Conservation (phyloP, 352 stramenopile genomes). For the Pythium phragmiticola region DNA sequence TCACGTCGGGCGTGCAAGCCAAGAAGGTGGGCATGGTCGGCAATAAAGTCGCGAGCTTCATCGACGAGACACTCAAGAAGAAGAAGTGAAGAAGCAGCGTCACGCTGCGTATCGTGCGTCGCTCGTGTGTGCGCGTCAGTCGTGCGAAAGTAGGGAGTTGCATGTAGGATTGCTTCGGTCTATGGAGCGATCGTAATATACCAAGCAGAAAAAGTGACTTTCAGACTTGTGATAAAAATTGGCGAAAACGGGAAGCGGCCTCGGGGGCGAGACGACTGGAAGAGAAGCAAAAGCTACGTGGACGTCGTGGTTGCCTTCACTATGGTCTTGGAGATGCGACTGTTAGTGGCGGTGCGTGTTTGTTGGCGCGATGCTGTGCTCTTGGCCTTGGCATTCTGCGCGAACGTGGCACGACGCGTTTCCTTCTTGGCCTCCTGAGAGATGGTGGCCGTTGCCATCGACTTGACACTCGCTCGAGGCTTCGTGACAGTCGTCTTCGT, state of each 20-base stretch:
- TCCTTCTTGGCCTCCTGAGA: slow-evolving; percentile 29
- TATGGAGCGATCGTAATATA: not conserved
- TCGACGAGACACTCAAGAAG: slow-evolving; percentile 45
- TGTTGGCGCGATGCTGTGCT: slow-evolving; percentile 15
- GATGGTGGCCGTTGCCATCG: slow-evolving; percentile 14
- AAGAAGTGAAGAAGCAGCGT: slow-evolving; percentile 6
- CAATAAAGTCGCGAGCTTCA: slow-evolving; percentile 57
- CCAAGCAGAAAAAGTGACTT: not conserved
- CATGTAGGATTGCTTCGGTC: not conserved
- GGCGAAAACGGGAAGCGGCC: not conserved
- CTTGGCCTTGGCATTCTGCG: slow-evolving; percentile 41
- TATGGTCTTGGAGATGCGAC: not conserved
- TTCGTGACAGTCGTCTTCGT: not conserved
- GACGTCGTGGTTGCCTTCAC: not conserved
- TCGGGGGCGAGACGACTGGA: not conserved
- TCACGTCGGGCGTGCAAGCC: slow-evolving; percentile 50
- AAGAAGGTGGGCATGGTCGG: slow-evolving; percentile 59
- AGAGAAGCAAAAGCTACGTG: not conserved
- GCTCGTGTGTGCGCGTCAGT: too few species aligned
- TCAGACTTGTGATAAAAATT: not conserved
- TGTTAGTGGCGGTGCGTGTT: not conserved
- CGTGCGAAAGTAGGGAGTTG: not conserved
- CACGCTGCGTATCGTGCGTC: not conserved
- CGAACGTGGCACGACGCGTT: slow-evolving; percentile 38
- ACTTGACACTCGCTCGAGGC: slow-evolving; percentile 31